A percentile compares a stretch with the other conserved stretches of the same genome.
Evolutionary conservation across 345 rosid species (phyloP).

Genomic region (Nasturtium officinale): DNA sequence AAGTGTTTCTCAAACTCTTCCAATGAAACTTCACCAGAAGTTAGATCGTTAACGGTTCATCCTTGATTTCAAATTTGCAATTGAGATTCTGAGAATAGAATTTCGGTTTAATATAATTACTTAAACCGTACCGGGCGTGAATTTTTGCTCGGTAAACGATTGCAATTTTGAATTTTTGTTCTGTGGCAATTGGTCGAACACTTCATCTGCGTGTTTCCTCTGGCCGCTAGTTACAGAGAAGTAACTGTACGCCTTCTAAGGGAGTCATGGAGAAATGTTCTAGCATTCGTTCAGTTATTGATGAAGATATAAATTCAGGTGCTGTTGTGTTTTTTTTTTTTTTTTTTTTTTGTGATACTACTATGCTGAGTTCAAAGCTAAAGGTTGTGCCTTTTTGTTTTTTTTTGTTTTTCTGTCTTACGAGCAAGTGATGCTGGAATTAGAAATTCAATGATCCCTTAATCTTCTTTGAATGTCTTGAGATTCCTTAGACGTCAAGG

Average conservation of each 20-base stretch:
- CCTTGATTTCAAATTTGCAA: background rate
- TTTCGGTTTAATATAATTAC: background rate
- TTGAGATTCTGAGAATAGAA: too few relatives aligned
- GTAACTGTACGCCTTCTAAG: slow-evolving; percentile 44
- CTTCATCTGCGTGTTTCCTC: slow-evolving; percentile 19
- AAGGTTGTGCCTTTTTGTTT: slow-evolving; percentile 21
- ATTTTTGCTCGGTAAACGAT: slow-evolving; percentile 30
- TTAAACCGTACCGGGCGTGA: slow-evolving; percentile 17
- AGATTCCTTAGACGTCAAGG: slow-evolving; percentile 58
- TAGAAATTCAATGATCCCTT: slow-evolving; percentile 52
- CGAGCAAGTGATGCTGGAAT: slow-evolving; percentile 55
- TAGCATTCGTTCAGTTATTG: slow-evolving; percentile 38
- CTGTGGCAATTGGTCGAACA: slow-evolving; percentile 54
- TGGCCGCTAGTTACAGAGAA: slow-evolving; percentile 47
- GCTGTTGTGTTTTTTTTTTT: slow-evolving; percentile 6
- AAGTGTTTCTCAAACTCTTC: too few relatives aligned
- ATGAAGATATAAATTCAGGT: slow-evolving; percentile 40
- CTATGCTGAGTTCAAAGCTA: background rate
- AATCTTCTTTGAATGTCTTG: slow-evolving; percentile 57
- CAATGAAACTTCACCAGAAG: too few relatives aligned
- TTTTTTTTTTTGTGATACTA: background rate
- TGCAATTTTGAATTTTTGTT: slow-evolving; percentile 29
- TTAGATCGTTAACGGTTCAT: background rate
- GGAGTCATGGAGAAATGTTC: slow-evolving; percentile 40
- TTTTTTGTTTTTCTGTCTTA: background rate